Base-by-base conservation (phyloP, 1,284 basidiomycete species). In the Leccinum glutinopallens region DNA sequence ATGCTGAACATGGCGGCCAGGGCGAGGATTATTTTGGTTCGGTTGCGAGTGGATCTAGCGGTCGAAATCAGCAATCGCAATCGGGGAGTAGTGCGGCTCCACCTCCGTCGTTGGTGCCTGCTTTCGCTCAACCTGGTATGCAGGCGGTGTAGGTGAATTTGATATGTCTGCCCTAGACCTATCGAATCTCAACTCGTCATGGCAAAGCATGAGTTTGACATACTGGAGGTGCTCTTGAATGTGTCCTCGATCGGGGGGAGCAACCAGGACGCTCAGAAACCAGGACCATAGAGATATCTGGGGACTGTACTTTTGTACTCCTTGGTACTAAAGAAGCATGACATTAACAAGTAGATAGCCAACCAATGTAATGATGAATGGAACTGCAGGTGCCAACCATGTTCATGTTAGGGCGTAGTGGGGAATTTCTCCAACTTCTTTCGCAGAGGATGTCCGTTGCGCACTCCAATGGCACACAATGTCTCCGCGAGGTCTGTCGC, bases 361-460 rank as follows among this genome's bases (percentile, higher is more conserved):
- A 59, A 60, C 17, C 46, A 58, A 29, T 67, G 51, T 43, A 59
- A 43, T 61, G 41, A 57, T 43, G 32, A 33, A 63, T 49, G 19
- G 46, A 49, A 62, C 29, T 46, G 59, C 41, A 51, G 33, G 32
- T 57, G 19, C 19, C 25, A 25, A 25, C 25, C 25, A 25, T 35
- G 46, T 43, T 22, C n/a, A n/a, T n/a, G n/a, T n/a, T n/a, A 66
- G 13, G 65, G 64, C n/a, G n/a, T n/a, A n/a, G n/a, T n/a, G 22
- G 43, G 67, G 69, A 79, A 86, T 72, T 84, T 90, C 63, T 87
- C 87, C 63, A 92, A 71, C 68, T 81, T 87, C 75, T 86, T 90
- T 51, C 87, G 84, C 61, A 91, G 76, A 15, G 84, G 81, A 72
- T 90, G 88, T 62, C 87, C 86, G 57, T 81, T 75, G 43, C 83